phyloP scores from a whole-genome alignment of 352 stramenopile genomes.

The Phytophthora ohioensis region DNA sequence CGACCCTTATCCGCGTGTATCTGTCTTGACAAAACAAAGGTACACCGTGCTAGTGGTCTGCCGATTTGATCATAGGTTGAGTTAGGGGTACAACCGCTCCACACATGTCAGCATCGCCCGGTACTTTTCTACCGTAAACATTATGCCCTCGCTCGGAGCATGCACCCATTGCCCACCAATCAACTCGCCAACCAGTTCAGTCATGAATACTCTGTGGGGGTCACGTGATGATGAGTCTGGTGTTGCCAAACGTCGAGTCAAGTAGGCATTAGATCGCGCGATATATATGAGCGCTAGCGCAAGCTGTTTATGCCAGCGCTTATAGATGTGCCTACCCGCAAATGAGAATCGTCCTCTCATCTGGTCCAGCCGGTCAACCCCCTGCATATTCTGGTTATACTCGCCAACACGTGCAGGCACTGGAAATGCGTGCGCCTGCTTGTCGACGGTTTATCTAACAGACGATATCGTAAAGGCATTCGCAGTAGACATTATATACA shows the following conservation, averaged over 20 bases:
- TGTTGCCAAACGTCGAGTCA: neutral
- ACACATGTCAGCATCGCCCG: neutral
- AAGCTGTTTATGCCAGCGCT: conserved; percentile 45
- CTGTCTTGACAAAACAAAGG: neutral
- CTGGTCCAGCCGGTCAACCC: conserved; percentile 44
- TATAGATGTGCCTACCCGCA: conserved; percentile 29
- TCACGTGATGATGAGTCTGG: neutral
- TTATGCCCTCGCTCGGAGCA: conserved; percentile 4
- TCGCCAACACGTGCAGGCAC: conserved; percentile 32
- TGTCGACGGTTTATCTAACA: conserved; percentile 4
- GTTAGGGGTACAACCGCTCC: no score
- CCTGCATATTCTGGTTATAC: conserved; percentile 46
- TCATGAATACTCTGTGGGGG: conserved; percentile 8
- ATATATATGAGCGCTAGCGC: conserved; percentile 6
- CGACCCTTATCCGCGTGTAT: neutral
- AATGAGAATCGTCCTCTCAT: conserved; percentile 37
- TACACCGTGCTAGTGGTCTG: neutral
- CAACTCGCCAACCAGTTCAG: conserved; percentile 7
- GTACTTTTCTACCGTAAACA: conserved; percentile 2
- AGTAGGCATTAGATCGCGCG: neutral
- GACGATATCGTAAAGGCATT: neutral
- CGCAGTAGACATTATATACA: conserved; percentile 14
- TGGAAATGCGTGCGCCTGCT: conserved; percentile 7
- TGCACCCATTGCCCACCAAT: conserved; percentile 6
- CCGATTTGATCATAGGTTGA: neutral